These are phyloP conservation scores for Lumnitzera racemosa DNA, from an alignment of 345 rosid genomes.

Conservation along the genomic window DNA sequence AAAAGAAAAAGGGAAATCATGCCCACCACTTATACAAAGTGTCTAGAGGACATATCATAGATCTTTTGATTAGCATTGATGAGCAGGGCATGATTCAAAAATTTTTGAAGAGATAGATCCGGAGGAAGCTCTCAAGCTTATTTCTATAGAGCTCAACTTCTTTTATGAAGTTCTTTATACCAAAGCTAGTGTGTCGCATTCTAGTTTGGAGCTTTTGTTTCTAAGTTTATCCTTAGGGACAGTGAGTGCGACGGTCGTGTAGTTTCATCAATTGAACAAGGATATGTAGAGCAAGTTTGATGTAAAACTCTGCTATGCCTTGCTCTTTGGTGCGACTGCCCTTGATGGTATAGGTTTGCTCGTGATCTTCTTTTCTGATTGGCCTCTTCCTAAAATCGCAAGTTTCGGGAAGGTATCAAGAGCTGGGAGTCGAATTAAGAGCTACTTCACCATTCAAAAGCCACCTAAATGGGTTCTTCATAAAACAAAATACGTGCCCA, in stretches of 20 bases:
- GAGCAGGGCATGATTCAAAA: not conserved
- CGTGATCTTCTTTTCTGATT: constrained; percentile 49
- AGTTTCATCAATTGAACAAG: constrained; percentile 28
- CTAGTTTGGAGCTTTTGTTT: not conserved
- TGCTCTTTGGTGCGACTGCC: constrained; percentile 39
- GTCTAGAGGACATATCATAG: constrained; percentile 1
- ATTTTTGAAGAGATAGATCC: constrained; percentile 1
- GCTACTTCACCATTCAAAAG: not conserved
- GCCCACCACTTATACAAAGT: not conserved
- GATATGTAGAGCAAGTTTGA: constrained; percentile 23
- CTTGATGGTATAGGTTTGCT: constrained; percentile 33
- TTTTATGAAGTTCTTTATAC: constrained; percentile 11
- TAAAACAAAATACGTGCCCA: too few relatives aligned
- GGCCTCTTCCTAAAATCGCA: constrained; percentile 26
- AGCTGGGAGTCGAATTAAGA: constrained; percentile 13
- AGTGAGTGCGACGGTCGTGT: constrained; percentile 21
- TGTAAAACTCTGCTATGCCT: constrained; percentile 35
- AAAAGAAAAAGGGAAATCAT: too few relatives aligned
- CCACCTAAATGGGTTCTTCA: too few relatives aligned
- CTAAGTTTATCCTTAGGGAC: constrained; percentile 14
- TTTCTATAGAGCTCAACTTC: constrained; percentile 10
- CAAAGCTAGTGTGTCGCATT: constrained; percentile 2
- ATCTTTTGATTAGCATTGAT: constrained; percentile 5
- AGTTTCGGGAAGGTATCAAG: constrained; percentile 8
- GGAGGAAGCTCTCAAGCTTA: constrained; percentile 6